These are phyloP conservation scores for Aethionema arabicum DNA, from an alignment of 345 rosid species.

Conservation along the genomic window DNA sequence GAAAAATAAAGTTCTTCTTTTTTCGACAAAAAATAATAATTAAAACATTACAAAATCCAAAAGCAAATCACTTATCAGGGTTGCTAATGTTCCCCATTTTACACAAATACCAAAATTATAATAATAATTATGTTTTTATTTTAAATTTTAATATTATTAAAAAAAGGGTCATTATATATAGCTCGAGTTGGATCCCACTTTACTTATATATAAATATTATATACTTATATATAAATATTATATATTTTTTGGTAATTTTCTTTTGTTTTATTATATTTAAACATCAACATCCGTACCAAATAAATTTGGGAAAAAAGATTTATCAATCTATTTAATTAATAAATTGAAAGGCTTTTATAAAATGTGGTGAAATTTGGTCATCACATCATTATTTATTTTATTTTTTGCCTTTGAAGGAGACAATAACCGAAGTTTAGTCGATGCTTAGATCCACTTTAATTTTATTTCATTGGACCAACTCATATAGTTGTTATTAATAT, in stretches of 20 bases:
- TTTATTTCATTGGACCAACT: slow-evolving; percentile 29
- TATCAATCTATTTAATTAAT: background rate
- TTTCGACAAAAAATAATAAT: slow-evolving; percentile 11
- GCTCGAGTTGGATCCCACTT: slow-evolving; percentile 39
- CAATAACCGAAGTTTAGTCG: slow-evolving; percentile 28
- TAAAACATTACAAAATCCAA: slow-evolving; percentile 21
- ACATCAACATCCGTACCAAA: slow-evolving; percentile 43
- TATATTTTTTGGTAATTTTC: background rate
- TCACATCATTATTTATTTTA: too few species aligned
- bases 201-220: too few species aligned
- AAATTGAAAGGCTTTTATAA: slow-evolving; percentile 10
- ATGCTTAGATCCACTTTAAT: slow-evolving; percentile 24
- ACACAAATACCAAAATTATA: slow-evolving; percentile 19
- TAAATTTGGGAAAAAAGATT: slow-evolving; percentile 7
- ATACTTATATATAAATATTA: too few species aligned
- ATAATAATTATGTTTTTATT: background rate
- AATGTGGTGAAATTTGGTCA: slow-evolving; percentile 28
- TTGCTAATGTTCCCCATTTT: slow-evolving; percentile 33
- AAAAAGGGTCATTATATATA: slow-evolving; percentile 2
- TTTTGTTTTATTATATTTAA: slow-evolving; percentile 29
- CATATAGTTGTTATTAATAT: slow-evolving; percentile 2
- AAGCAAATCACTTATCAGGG: slow-evolving; percentile 35
- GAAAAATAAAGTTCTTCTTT: slow-evolving; percentile 3
- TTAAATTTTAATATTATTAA: background rate
- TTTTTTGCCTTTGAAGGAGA: slow-evolving; percentile 25